Evolutionary conservation across 768 basidiomycete species (phyloP), one percentile per base, ranked within the genome.

Genomic region (Rubroboletus satanas): DNA sequence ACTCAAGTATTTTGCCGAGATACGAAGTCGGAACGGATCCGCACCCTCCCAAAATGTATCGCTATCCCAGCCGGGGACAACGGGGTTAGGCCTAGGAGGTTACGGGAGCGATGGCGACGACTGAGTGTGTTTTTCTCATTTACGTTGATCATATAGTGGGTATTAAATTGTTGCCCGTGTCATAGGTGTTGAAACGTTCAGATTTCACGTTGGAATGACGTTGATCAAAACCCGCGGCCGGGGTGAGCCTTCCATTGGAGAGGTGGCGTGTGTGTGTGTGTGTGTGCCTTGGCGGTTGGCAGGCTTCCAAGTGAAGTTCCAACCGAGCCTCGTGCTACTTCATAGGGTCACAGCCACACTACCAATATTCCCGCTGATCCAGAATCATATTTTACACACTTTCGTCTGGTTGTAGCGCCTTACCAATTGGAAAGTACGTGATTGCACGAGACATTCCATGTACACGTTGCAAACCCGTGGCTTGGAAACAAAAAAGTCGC

Each of bases 1-100:
- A 45, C 73, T 99, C 47, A 90, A 87, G 68, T 95, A 92, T 65
- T 93, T 97, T 66, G 86, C 94, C 8, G 88, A 93, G 70, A 85
- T 98, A 60, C 82, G 87, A 57, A 83, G 85, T 73, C 76, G 83
- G 59, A 85, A 84, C 58, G 85, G 80, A 28, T 36, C 31, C 21
- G 28, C 6, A 4, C 45, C 6, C 4, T 3, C 45, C 21, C 64
- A 66, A 4, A 62, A 71, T 1, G 53, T 59, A 8, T 65, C 73
- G 2, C 64, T 72, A 49, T 66, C 75, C 12, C 64, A 71, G 49
- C 45, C 54, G 37, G 54, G 46, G 49, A 66, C 73, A 7, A 67
- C 75, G 35, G 83, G 83, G 2, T 71, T 90, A 15, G 87, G 81
- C 7, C 74, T 93, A 26, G 86, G 71, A 15, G 88, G 81, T 52